Evolutionary conservation across 1,139 yeast genomes (phyloP).

Genomic region (Hemisphaericaspora xylofermentans): DNA sequence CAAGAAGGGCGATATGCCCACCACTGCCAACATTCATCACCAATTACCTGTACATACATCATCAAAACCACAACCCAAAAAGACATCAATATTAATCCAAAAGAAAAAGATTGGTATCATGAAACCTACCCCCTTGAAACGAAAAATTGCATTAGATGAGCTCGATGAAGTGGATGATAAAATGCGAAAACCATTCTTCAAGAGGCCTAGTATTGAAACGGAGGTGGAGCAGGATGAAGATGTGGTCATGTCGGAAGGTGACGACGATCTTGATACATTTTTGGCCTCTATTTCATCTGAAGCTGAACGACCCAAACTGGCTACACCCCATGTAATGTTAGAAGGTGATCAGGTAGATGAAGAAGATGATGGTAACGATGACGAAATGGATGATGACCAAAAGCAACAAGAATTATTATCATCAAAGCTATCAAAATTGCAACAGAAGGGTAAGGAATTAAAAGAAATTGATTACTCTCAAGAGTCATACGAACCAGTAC

Average conservation of each 20-base stretch:
- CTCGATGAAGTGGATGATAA: conserved; percentile 11
- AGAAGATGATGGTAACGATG: conserved; percentile 18
- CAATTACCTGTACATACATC: neutral
- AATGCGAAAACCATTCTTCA: conserved; percentile 23
- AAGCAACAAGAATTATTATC: conserved; percentile 25
- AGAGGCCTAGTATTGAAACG: conserved; percentile 21
- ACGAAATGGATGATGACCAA: conserved; percentile 21
- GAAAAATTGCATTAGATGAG: conserved; percentile 17
- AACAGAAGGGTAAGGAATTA: conserved; percentile 36
- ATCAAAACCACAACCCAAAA: neutral
- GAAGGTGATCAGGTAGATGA: conserved; percentile 18
- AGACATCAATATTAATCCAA: conserved; percentile 1
- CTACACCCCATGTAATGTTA: conserved; percentile 1
- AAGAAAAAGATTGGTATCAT: conserved; percentile 1
- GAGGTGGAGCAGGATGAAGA: conserved; percentile 7
- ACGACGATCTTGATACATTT: conserved; percentile 25
- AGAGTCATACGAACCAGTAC: conserved; percentile 52
- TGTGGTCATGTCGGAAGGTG: too few species aligned
- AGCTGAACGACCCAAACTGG: neutral
- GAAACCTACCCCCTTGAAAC: conserved; percentile 4
- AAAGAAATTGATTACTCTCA: conserved; percentile 44
- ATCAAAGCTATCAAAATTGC: conserved; percentile 30
- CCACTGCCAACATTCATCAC: too few species aligned
- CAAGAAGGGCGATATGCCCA: conserved; percentile 7
- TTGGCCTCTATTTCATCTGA: conserved; percentile 11